These are phyloP conservation scores for Ophiocordyceps camponoti-rufipedis DNA, from an alignment of 2,329 filamentous ascomycete species.

Conservation along the genomic window DNA sequence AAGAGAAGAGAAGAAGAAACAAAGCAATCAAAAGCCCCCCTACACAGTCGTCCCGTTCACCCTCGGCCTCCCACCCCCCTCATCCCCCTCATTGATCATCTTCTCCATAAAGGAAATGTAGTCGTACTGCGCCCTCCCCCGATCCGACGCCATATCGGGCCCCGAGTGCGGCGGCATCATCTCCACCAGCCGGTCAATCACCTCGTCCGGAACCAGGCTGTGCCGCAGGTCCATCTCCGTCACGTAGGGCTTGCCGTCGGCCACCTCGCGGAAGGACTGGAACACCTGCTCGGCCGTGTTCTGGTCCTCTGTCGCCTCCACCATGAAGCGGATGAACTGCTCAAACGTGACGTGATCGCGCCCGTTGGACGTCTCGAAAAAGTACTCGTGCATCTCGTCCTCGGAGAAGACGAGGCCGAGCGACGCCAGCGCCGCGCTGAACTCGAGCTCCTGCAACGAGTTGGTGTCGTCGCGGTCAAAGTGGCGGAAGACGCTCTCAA, in stretches of 20 bases:
- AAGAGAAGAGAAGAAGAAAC: background rate
- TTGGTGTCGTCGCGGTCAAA: constrained; percentile 92
- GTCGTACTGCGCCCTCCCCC: constrained; percentile 75
- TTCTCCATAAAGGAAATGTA: constrained; percentile 97
- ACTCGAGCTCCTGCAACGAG: constrained; percentile 80
- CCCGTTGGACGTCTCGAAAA: constrained; percentile 67
- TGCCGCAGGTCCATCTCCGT: constrained; percentile 94
- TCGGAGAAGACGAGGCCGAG: constrained; percentile 92
- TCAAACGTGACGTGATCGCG: constrained; percentile 80
- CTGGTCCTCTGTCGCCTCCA: constrained; percentile 95
- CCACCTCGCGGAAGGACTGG: constrained; percentile 92
- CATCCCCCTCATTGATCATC: constrained; percentile 34
- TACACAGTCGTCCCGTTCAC: background rate
- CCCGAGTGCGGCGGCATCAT: constrained; percentile 75
- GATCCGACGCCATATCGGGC: constrained; percentile 70
- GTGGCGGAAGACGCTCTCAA: constrained; percentile 94
- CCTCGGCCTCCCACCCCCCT: constrained; percentile 8
- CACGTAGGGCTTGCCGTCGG: constrained; percentile 96
- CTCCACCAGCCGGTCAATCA: constrained; percentile 80
- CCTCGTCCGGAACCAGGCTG: constrained; percentile 86
- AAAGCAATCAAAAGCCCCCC: background rate
- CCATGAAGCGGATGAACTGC: constrained; percentile 99
- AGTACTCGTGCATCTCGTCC: constrained; percentile 94
- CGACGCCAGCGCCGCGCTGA: constrained; percentile 87
- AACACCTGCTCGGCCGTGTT: constrained; percentile 98